Evolutionary conservation across 768 basidiomycete genomes (phyloP).

Genomic region (Phaeotremella skinneri): DNA sequence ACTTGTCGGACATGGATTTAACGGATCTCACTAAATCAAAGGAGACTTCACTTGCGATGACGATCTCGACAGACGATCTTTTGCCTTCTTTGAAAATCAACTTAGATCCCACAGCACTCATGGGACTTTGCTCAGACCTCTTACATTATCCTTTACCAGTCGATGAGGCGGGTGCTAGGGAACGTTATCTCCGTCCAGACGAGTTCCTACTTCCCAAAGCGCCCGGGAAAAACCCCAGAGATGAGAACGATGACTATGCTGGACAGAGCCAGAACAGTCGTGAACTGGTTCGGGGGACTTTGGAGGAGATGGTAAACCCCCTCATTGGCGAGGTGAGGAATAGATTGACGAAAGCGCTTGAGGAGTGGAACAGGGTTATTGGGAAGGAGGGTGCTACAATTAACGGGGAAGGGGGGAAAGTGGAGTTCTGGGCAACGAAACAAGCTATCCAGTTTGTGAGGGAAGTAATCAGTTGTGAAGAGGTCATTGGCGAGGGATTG

Average conservation of each 20-base stretch:
- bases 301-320: constrained; percentile 69
- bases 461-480: constrained; percentile 60
- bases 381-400: neutral
- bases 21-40: neutral
- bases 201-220: constrained; percentile 3
- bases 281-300: constrained; percentile 66
- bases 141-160: constrained; percentile 68
- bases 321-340: constrained; percentile 65
- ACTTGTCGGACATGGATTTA: constrained; percentile 15
- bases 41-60: too few relatives aligned
- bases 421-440: constrained; percentile 75
- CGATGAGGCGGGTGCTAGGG: constrained; percentile 61
- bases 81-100: constrained; percentile 67
- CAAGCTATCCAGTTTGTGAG: constrained; percentile 71
- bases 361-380: neutral
- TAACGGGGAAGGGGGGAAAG: constrained; percentile 23
- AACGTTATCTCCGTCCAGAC: constrained; percentile 61
- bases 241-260: constrained; percentile 11
- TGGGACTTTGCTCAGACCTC: constrained; percentile 78
- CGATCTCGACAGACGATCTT: constrained; percentile 1
- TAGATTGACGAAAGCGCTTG: constrained; percentile 33
- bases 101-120: constrained; percentile 77
- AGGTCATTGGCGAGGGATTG: constrained; percentile 69
- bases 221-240: neutral
- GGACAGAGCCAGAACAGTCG: constrained; percentile 59